Evolutionary conservation across 2,329 filamentous ascomycete genomes (phyloP).

Genomic region (Didymella exigua): DNA sequence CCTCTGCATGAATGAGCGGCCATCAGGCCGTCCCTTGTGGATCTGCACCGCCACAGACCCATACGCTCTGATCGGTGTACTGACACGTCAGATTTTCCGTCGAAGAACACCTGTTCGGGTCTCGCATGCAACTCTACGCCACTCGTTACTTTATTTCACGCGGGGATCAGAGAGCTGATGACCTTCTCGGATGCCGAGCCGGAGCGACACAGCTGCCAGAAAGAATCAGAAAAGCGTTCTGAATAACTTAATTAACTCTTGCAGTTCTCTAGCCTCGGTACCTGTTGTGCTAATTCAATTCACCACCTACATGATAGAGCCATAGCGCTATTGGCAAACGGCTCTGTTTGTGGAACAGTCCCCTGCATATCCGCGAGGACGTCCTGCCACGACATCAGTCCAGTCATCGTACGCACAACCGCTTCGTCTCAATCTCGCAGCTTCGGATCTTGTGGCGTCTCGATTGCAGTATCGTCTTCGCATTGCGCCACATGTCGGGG

Average conservation of each 20-base stretch:
- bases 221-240: background rate
- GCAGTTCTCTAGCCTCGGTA: background rate
- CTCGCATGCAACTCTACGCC: background rate
- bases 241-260: background rate
- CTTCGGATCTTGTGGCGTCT: conserved; percentile 13
- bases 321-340: conserved; percentile 5
- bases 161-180: background rate
- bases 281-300: background rate
- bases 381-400: conserved; percentile 11
- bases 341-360: background rate
- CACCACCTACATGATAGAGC: conserved; percentile 5
- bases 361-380: conserved; percentile 12
- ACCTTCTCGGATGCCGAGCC: background rate
- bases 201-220: background rate
- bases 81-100: conserved; percentile 4
- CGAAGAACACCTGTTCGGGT: conserved; percentile 14
- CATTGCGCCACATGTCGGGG: conserved; percentile 8
- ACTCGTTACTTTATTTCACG: background rate
- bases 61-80: conserved; percentile 11
- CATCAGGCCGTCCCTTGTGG: background rate
- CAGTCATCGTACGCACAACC: conserved; percentile 1
- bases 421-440: background rate
- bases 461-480: conserved; percentile 13
- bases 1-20: background rate
- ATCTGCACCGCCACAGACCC: conserved; percentile 11